Percentiles rank a stretch among this genome's conserved stretches.
Evolutionary conservation across 2,329 filamentous ascomycete species (phyloP).

Genomic region (Elsinoe fawcettii): DNA sequence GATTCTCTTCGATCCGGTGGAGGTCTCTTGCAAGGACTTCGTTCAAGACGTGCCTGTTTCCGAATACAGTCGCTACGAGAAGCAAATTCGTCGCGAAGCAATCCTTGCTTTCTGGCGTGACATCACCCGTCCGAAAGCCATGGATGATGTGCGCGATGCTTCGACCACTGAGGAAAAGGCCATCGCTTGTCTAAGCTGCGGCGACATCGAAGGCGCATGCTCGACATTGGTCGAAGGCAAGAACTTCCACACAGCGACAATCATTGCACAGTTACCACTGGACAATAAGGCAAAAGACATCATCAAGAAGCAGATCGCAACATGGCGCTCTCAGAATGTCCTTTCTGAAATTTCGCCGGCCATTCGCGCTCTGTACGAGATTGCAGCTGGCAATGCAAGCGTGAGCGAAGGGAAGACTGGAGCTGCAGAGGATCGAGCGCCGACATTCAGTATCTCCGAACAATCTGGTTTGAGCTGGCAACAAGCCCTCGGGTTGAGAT

Average conservation of each 20-base stretch:
- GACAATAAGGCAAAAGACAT: slow-evolving; percentile 62
- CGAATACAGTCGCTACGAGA: slow-evolving; percentile 33
- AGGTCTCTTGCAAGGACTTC: slow-evolving; percentile 22
- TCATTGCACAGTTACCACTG: slow-evolving; percentile 74
- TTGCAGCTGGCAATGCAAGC: slow-evolving; percentile 81
- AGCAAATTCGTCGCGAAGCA: slow-evolving; percentile 45
- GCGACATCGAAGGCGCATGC: slow-evolving; percentile 76
- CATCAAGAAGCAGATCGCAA: slow-evolving; percentile 70
- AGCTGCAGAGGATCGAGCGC: slow-evolving; percentile 69
- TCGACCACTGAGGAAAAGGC: slow-evolving; percentile 72
- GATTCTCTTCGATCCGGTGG: slow-evolving; percentile 71
- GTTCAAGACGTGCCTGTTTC: slow-evolving; percentile 37
- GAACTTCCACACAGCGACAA: slow-evolving; percentile 75
- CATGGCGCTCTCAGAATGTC: slow-evolving; percentile 76
- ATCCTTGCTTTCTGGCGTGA: slow-evolving; percentile 60
- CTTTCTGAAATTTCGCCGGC: slow-evolving; percentile 80
- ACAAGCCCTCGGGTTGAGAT: slow-evolving; percentile 79
- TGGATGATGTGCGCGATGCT: slow-evolving; percentile 48
- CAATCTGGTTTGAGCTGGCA: slow-evolving; percentile 87
- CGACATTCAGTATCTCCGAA: slow-evolving; percentile 73
- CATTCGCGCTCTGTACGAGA: slow-evolving; percentile 79
- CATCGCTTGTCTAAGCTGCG: slow-evolving; percentile 67
- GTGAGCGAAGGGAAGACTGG: slow-evolving; percentile 68
- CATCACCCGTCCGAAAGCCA: slow-evolving; percentile 33
- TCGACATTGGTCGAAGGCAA: slow-evolving; percentile 65